These are phyloP conservation scores for Delonix regia DNA, from an alignment of 306 rosid genomes.

Conservation along the genomic window DNA sequence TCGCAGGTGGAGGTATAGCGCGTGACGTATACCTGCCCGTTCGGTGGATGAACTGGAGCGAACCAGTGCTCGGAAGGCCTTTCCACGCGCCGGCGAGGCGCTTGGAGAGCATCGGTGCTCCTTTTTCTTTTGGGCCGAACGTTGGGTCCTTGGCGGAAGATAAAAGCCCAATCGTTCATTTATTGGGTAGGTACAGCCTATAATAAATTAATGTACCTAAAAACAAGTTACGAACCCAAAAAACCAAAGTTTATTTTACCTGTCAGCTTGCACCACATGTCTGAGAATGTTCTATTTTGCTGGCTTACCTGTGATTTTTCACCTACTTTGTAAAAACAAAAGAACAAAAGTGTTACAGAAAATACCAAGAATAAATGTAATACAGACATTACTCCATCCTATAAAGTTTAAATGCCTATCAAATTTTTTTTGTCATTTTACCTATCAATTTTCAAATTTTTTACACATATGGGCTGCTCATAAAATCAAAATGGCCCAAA, in stretches of 20 bases:
- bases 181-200: background rate
- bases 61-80: background rate
- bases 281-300: background rate
- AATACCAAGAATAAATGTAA: background rate
- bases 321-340: background rate
- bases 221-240: background rate
- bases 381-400: no score
- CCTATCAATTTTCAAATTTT: no score
- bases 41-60: background rate
- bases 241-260: no score
- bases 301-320: background rate
- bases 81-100: slow-evolving; percentile 41
- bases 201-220: no score
- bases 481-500: no score
- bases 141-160: background rate
- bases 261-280: no score
- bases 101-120: background rate
- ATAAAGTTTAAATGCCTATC: no score
- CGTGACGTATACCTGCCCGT: background rate
- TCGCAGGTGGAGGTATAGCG: slow-evolving; percentile 26
- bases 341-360: background rate
- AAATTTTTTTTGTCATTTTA: no score
- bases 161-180: no score
- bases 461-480: no score
- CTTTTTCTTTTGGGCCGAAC: background rate